Evolutionary conservation across 2,329 filamentous ascomycete species (phyloP), one percentile per base, ranked within the genome.

Genomic region (Sporothrix pseudoabietina): DNA sequence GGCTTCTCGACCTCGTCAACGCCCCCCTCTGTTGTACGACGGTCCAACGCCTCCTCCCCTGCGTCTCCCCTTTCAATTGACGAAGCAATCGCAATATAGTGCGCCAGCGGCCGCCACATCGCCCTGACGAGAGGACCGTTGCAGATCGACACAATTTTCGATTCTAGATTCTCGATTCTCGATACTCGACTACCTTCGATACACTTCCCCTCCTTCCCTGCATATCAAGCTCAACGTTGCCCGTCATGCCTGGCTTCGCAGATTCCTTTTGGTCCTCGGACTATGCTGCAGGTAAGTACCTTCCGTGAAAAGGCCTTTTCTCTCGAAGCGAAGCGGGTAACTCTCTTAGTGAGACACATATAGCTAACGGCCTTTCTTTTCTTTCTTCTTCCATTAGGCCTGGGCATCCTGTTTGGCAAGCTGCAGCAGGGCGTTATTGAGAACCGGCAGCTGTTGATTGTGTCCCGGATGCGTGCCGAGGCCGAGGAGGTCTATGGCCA

Each of bases 211-310:
- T 49, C 9, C 41, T 16, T 6, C 16, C 39, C 22, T 22, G 44
- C 47, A 32, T 32, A 35, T 35, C 59, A 47, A 10, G 22, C 10
- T 26, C 61, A 19, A 26, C 71, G 49, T 77, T 63, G 72, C 77
- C 61, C 79, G 89, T 82, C 81, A 95, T 95, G 92, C 92, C 92
- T 78, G 89, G 93, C 79, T 98, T 99, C 84, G 91, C 94, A 78
- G 94, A 95, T 84, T 97, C 94, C 69, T 98, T 99, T 85, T 99
- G 96, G 96, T 97, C 96, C 75, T 89, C 90, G 81, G 96, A 99
- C 87, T 98, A 98, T 87, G 95, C 95, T 81, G 94, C 93, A 86
- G 94, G 92, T 92, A 84, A 81, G 87, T 3, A 41, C 19, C 14
- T 19, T 22, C 19, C 32, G 19, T 26, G 26, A 26, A 26, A 26